A percentile compares a stretch with the other conserved stretches of the same genome.
Evolutionary conservation across 306 rosid species (phyloP).

Genomic region (Sicyos edulis): DNA sequence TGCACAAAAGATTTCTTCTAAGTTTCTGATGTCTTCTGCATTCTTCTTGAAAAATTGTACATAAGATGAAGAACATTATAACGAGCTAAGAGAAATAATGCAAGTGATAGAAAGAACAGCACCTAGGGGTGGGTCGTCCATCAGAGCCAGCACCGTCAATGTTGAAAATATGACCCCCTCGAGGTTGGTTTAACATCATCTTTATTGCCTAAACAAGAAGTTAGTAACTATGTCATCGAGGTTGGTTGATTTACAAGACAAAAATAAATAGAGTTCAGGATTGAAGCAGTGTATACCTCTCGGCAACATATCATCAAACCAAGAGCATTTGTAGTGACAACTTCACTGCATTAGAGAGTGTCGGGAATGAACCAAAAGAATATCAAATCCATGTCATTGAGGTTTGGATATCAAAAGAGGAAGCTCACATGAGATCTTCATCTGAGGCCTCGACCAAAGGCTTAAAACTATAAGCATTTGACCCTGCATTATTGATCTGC

Average conservation of each 20-base stretch:
- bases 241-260: slow-evolving; percentile 25
- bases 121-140: slow-evolving; percentile 99
- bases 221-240: slow-evolving; percentile 25
- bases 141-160: slow-evolving; percentile 98
- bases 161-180: slow-evolving; percentile 94
- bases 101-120: slow-evolving; percentile 25
- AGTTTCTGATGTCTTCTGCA: background rate
- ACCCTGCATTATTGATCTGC: slow-evolving; percentile 98
- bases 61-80: background rate
- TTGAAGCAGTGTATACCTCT: slow-evolving; percentile 54
- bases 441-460: slow-evolving; percentile 91
- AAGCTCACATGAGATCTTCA: slow-evolving; percentile 85
- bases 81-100: slow-evolving; percentile 17
- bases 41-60: background rate
- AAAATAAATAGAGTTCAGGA: background rate
- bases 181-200: slow-evolving; percentile 77
- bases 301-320: slow-evolving; percentile 97
- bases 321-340: slow-evolving; percentile 85
- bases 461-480: slow-evolving; percentile 85
- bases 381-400: slow-evolving; percentile 14
- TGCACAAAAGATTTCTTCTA: background rate
- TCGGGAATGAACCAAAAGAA: slow-evolving; percentile 19
- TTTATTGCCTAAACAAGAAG: slow-evolving; percentile 67
- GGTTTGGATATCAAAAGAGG: slow-evolving; percentile 16
- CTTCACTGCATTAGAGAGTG: slow-evolving; percentile 60